Evolutionary conservation across 148 eudicot species (phyloP).

Genomic region (Cornus florida): DNA sequence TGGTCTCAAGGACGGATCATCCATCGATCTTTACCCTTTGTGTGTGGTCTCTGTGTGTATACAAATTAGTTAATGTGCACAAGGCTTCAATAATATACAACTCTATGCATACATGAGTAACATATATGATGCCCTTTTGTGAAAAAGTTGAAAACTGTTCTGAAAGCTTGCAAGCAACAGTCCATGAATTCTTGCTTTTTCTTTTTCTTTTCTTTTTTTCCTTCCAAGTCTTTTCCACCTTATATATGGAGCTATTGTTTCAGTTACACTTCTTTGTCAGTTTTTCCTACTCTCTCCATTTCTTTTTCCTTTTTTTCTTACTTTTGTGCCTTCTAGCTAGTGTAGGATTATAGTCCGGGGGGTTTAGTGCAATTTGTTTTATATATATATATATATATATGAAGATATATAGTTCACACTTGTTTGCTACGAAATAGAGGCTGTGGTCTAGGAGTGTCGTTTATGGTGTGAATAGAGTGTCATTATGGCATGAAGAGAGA

Average conservation of each 20-base stretch:
- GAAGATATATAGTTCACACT: too few species aligned
- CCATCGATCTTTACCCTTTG: neutral
- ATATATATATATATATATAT: too few species aligned
- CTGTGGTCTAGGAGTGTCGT: too few species aligned
- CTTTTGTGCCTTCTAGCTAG: too few species aligned
- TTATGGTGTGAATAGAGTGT: too few species aligned
- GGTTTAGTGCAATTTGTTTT: too few species aligned
- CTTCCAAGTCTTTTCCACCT: neutral
- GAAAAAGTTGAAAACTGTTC: neutral
- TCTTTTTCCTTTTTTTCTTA: too few species aligned
- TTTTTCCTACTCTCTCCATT: neutral
- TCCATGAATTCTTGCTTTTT: neutral
- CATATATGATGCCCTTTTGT: neutral
- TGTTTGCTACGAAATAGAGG: too few species aligned
- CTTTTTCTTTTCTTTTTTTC: neutral
- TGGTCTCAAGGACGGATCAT: neutral
- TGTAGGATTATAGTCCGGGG: too few species aligned
- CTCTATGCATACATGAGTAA: too few species aligned
- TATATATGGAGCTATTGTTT: neutral
- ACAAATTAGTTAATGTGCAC: too few species aligned
- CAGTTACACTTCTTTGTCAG: constrained; percentile 2
- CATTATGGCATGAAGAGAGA: too few species aligned
- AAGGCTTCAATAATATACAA: neutral
- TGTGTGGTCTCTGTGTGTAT: neutral
- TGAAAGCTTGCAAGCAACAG: neutral